Conservation (phyloP, 768 basidiomycete genomes). For the Rhizopogon rudus region DNA sequence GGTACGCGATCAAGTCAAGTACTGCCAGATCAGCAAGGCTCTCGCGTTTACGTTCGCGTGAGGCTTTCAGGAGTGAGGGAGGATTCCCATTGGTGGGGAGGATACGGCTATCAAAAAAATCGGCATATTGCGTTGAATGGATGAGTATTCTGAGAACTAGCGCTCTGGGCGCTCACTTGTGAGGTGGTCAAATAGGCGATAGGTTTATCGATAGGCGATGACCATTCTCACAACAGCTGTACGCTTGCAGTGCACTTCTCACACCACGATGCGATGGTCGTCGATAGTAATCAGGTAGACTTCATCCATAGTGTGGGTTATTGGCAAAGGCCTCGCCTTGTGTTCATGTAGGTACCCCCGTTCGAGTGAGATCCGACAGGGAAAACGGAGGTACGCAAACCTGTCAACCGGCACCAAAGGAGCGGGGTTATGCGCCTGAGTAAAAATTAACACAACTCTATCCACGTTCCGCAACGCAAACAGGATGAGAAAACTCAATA, state of each 20-base stretch:
- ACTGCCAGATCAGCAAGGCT: background rate
- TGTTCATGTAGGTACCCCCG: background rate
- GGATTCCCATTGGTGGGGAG: background rate
- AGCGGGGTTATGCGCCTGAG: conserved; percentile 6
- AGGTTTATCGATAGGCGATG: background rate
- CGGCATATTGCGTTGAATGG: background rate
- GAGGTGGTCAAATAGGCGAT: background rate
- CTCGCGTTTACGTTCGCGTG: background rate
- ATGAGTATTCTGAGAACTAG: background rate
- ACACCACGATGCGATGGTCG: conserved; percentile 11
- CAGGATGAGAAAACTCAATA: conserved; percentile 3
- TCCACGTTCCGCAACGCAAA: background rate
- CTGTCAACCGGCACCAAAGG: background rate
- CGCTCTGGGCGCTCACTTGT: background rate
- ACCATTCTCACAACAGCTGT: conserved; percentile 7
- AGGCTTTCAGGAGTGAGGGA: background rate
- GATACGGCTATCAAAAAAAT: background rate
- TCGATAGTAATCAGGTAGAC: background rate
- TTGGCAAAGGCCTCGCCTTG: background rate
- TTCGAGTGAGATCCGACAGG: conserved; percentile 3
- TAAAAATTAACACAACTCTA: conserved; percentile 1
- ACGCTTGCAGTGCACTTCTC: conserved; percentile 11
- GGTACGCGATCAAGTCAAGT: conserved; percentile 1
- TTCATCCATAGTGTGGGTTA: background rate
- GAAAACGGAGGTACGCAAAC: background rate